Evolutionary conservation across 306 rosid genomes (phyloP).

Genomic region (Inga oerstediana): DNA sequence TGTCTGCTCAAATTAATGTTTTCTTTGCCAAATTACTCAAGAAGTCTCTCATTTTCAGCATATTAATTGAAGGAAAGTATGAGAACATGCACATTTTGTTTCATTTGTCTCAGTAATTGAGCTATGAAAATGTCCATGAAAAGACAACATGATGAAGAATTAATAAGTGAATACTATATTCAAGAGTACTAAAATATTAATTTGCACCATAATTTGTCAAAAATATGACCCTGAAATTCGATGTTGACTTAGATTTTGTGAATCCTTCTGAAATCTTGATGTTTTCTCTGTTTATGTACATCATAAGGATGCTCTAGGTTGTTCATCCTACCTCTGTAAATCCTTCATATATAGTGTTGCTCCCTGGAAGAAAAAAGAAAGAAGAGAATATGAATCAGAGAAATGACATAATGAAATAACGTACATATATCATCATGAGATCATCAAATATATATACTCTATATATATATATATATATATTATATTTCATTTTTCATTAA

Average conservation of each 20-base stretch:
- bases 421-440: not conserved
- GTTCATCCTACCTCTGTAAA: constrained; percentile 75
- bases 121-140: not conserved
- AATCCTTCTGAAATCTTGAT: not conserved
- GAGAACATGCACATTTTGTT: not conserved
- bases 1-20: not conserved
- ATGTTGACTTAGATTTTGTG: not conserved
- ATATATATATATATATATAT: too few relatives aligned
- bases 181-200: not conserved
- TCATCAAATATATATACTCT: too few relatives aligned
- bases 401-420: not conserved
- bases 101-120: not conserved
- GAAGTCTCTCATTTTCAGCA: not conserved
- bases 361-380: constrained; percentile 49
- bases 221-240: not conserved
- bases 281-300: constrained; percentile 3
- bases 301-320: constrained; percentile 8
- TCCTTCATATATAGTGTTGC: constrained; percentile 73
- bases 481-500: not conserved
- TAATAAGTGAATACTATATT: not conserved
- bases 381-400: constrained; percentile 23
- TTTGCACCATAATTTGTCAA: not conserved
- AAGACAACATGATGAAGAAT: not conserved
- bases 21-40: not conserved
- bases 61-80: not conserved